Conservation (phyloP, 192 early-diverging fungal species). For the Obelidium mucronatum region DNA sequence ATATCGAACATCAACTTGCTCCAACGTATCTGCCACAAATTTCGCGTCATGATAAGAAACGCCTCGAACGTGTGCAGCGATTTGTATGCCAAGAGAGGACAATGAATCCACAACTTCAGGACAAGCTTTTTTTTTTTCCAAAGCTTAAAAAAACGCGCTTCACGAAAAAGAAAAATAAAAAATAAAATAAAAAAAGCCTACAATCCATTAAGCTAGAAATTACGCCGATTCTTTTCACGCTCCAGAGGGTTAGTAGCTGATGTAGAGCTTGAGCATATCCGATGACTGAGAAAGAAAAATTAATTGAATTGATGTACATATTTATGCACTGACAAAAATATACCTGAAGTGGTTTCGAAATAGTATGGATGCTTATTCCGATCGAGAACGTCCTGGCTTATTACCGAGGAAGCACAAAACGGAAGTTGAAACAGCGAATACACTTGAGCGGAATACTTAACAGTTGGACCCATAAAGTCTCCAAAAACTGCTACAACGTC, state of each 20-base stretch:
- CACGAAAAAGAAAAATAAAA: no score
- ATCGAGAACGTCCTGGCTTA: not conserved
- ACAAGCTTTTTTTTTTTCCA: no score
- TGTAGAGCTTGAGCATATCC: not conserved
- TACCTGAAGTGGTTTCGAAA: not conserved
- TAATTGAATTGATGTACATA: no score
- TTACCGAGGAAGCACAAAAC: not conserved
- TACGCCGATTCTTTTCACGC: not conserved
- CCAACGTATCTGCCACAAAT: not conserved
- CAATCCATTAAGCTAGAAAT: not conserved
- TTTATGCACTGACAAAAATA: no score
- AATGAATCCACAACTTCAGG: not conserved
- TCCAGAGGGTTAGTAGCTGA: not conserved
- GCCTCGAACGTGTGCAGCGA: not conserved
- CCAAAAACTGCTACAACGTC: conserved; percentile 20
- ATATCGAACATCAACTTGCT: not conserved
- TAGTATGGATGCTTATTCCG: not conserved
- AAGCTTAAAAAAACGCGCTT: no score
- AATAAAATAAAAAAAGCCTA: no score
- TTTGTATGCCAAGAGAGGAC: not conserved
- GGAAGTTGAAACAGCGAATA: not conserved
- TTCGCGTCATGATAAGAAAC: not conserved
- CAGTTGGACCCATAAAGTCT: not conserved
- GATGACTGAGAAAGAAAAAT: no score
- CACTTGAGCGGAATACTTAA: not conserved